Base-by-base conservation (phyloP, 345 rosid species). In the Populus simonii region DNA sequence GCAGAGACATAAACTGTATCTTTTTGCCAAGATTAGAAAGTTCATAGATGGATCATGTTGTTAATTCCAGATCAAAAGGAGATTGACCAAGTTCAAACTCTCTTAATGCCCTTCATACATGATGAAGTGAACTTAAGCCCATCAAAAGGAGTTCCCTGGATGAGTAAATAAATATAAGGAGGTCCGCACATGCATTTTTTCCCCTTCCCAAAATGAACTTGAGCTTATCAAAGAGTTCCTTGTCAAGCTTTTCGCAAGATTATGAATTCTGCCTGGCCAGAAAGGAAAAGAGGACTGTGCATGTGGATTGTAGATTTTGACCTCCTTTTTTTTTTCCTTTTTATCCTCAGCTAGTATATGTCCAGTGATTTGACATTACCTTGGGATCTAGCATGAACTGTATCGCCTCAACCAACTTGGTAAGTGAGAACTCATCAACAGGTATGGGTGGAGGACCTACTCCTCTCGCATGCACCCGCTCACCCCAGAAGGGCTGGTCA, bases 401-500 rank as follows among this genome's bases (percentile, higher is more conserved):
- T 81, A 93, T 91, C 55, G 96, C 96, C 76, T 83, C 84, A 80
- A 92, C 85, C 81, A 96, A 85, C 85, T 93, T 96, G 27, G 87
- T 83, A 79, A 88, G 92, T 49, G 97, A 89, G 81, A 94, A 94
- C 80, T 96, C 98, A 22, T 94, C 97, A 12, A 96, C 89, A 38
- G 94, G 98, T 55, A 96, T 93, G 45, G 99, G 99, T 5, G 84
- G 39, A 75, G 99, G 99, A 73, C 99, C 99, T 16, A 96, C 95
- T 76, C 97, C 91, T 82, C 98, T 89, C 78, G 90, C 97, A 78
- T 90, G 89, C 45, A 96, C 98, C 78, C 83, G 83, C 23, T 93
- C 98, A 80, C 99, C 99, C 99, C 99, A 96, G 81, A 96, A 96
- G 67, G 93, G 97, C 86, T 96, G 99, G 83, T 96, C 99, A 36